Base-by-base conservation (phyloP, 352 stramenopile genomes). In the Peronospora farinosa region DNA sequence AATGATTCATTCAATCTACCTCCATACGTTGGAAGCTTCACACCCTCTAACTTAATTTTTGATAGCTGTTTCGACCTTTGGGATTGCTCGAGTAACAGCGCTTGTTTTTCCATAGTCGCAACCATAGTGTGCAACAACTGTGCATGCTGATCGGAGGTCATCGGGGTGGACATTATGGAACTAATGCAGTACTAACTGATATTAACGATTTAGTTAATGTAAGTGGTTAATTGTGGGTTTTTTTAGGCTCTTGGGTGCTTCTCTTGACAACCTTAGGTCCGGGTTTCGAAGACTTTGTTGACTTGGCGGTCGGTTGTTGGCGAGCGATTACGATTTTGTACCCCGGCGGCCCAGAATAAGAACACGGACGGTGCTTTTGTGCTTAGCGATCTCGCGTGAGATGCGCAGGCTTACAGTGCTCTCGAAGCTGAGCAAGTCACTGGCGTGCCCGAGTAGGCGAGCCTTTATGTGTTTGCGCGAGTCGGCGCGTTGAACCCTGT, bases 71-170 rank as follows among this genome's bases (percentile, higher is more conserved):
- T 27, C 2, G 38, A 43, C 19, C 15, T 30, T 13, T 43, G 17
- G n/a, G 31, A 15, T n/a, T 30, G 16, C 17, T 43, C 38, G 5
- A 43, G 38, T 15, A 30, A 16, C 8, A 16, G 15, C 17, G 38
- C 16, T 43, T 43, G 19, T 30, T 30, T 43, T 5, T 43, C 19
- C 37, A 43, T 43, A 13, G 38, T 43, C 19, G 38, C 38, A 43
- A 27, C 38, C 38, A 43, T 43, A 10, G 38, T 27, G 5, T 30
- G 17, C 38, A 43, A 17, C 38, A 43, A n/a, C 12, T 43, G 38
- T 27, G 17, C 38, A 43, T 43, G 38, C 38, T 13, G 38, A 43
- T 30, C 38, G 38, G 39, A 45, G n/a, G 23, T 45, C 39, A 45
- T 45, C 2, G 21, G 16, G 19, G 39, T 32, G 11, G 21, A 33